Base-by-base conservation (phyloP, 1,284 basidiomycete species). In the Puccinia brachypodii region DNA sequence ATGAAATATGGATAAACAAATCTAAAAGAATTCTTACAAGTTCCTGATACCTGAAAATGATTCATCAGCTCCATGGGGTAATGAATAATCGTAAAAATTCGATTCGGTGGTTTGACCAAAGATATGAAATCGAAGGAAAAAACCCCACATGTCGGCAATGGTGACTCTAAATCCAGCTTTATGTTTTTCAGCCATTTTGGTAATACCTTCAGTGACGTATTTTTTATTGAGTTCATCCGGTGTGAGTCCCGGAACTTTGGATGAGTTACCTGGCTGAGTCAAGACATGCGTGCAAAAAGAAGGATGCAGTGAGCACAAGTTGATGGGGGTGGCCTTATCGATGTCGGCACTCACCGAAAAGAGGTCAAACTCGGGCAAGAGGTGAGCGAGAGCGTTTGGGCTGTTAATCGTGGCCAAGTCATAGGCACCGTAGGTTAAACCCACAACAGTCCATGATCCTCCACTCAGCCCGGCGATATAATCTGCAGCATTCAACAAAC, bases 401-500 rank as follows among this genome's bases (percentile, higher is more conserved):
- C 16, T 47, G 33, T 50, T 44, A 9, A 14, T 14, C 8, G 3
- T 47, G 50, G 56, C 36, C 36, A 80, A 47, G 33, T 71, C 25
- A 56, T 80, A 58, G 22, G 40, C 58, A 1, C 68, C 79, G 22
- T 81, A 71, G 3, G 71, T 64, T 0, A 74, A 22, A 19, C 38
- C 69, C 9, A 60, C 28, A 11, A 74, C 71, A 19, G 56, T 47
- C 79, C 71, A 74, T 22, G 79, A 74, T 47, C 79, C 71, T 22
- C 79, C 79, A 31, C 79, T 81, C 7, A 81, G 36, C 22, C 71
- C 69, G 42, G 58, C 25, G 3, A 81, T 11, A 36, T 81, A 81
- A 42, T 81, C 79, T 36, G 53, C 42, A 56, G 91, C 90, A 85
- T 92, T 91, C 56, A 92, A 86, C 0, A 92, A 85, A 2, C 92